A percentile compares a stretch with the other conserved stretches of the same genome.
These are phyloP conservation scores for Eudorina sp. DNA, from an alignment of 139 green algal genomes.

Conservation along the genomic window DNA sequence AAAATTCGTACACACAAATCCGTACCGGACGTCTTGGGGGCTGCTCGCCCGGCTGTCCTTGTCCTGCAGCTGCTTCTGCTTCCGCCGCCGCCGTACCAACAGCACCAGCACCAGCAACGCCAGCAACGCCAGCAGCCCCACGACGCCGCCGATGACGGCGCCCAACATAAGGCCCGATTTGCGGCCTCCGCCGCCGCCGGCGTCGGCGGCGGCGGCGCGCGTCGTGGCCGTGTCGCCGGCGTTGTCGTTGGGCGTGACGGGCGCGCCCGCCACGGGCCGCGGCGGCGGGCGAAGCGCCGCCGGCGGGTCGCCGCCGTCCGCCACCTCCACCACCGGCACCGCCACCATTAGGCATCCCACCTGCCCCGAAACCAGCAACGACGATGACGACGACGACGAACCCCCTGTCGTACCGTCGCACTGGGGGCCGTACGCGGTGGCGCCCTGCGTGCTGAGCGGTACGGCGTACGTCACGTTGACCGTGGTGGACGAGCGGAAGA, in stretches of 20 bases:
- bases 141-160: neutral
- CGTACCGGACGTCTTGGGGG: neutral
- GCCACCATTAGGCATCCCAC: slow-evolving; percentile 4
- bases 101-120: neutral
- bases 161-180: neutral
- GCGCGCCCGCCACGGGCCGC: neutral
- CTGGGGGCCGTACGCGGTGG: neutral
- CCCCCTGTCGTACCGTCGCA: slow-evolving; percentile 4
- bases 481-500: neutral
- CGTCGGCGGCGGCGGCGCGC: neutral
- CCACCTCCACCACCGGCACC: neutral
- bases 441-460: slow-evolving; percentile 13
- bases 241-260: neutral
- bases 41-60: neutral
- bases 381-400: neutral
- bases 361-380: neutral
- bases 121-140: neutral
- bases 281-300: neutral
- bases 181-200: neutral
- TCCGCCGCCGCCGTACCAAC: neutral
- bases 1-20: neutral
- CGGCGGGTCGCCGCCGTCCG: neutral
- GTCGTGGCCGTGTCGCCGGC: neutral
- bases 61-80: neutral
- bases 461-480: slow-evolving; percentile 30